Conservation (phyloP, 2,329 filamentous ascomycete species). For the Ceratocystis alfenasii region DNA sequence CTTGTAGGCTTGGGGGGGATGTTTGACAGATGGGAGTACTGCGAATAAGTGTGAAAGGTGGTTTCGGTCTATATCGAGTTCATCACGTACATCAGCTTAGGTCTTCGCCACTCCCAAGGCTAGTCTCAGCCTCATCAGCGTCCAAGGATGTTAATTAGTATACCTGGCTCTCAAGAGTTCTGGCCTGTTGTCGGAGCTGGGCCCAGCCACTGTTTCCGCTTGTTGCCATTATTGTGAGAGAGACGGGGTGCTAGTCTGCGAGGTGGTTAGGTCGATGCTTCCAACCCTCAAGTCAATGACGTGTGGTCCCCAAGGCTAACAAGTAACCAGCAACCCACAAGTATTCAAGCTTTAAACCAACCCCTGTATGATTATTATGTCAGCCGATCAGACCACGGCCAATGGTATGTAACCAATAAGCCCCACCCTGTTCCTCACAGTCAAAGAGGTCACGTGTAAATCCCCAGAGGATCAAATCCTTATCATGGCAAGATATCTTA, state of each 20-base stretch:
- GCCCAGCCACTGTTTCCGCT: slow-evolving; percentile 62
- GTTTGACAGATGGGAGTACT: slow-evolving; percentile 70
- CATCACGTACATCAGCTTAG: slow-evolving; percentile 15
- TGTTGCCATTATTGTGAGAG: slow-evolving; percentile 17
- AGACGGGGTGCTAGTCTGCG: not conserved
- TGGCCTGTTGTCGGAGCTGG: slow-evolving; percentile 83
- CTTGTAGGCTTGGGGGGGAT: slow-evolving; percentile 74
- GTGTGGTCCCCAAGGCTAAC: slow-evolving; percentile 17
- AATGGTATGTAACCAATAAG: not conserved
- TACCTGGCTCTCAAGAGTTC: slow-evolving; percentile 83
- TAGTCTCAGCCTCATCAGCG: not conserved
- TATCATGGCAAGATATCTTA: slow-evolving; percentile 21
- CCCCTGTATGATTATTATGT: slow-evolving; percentile 21
- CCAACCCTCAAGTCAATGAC: slow-evolving; percentile 15
- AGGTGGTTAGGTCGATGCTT: slow-evolving; percentile 9
- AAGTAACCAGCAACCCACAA: slow-evolving; percentile 15
- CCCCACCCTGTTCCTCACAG: not conserved
- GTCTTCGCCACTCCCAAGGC: slow-evolving; percentile 14
- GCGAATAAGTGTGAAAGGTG: slow-evolving; percentile 74
- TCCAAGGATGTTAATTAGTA: slow-evolving; percentile 21
- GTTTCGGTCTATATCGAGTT: slow-evolving; percentile 57
- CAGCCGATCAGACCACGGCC: slow-evolving; percentile 8
- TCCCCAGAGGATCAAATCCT: not conserved
- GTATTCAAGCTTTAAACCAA: slow-evolving; percentile 9
- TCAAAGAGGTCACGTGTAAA: not conserved